Evolutionary conservation across 768 basidiomycete genomes (phyloP), one percentile per base, ranked within the genome.

Genomic region (Kwoniella heveanensis): DNA sequence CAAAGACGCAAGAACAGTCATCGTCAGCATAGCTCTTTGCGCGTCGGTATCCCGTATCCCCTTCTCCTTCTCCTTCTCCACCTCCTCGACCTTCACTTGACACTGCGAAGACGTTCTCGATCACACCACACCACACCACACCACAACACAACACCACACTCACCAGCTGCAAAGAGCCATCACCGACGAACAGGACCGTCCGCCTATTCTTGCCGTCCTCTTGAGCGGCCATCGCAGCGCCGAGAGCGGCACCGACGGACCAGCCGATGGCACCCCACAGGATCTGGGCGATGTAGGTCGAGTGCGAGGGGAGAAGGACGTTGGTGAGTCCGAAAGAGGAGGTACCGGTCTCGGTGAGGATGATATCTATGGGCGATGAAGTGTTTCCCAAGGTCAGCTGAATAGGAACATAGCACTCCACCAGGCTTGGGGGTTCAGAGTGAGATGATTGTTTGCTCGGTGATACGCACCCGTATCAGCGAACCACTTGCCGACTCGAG

Each of bases 261-360:
- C 89, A 96, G 0, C 94, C 94, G 68, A 97, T 96, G 62, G 88
- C 88, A 54, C 94, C 93, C 88, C 90, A 96, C 5, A 96, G 81
- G 54, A 95, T 86, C 69, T 79, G 74, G n/a, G 67, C 62, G n/a
- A 77, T 56, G 55, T 68, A 86, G 4, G 86, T 78, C 0, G 87
- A 82, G 49, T 86, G 83, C n/a, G 85, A 83, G 0, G 94, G 94
- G 12, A 95, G 80, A 1, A 88, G 86, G 29, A 91, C 84, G 64
- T 91, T 90, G 44, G 92, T 77, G 51, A 95, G 85, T 49, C 93
- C 94, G 76, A 95, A 96, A 65, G 83, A 88, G 13, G 90, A 86
- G 0, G 91, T 93, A 3, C 91, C 93, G 13, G 93, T 97, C 81
- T 97, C 94, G 1, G 90, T 86, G 48, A 96, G 80, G 62, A 96